phyloP scores from a whole-genome alignment of 2,329 filamentous ascomycete genomes.

The Colletotrichum sp. region DNA sequence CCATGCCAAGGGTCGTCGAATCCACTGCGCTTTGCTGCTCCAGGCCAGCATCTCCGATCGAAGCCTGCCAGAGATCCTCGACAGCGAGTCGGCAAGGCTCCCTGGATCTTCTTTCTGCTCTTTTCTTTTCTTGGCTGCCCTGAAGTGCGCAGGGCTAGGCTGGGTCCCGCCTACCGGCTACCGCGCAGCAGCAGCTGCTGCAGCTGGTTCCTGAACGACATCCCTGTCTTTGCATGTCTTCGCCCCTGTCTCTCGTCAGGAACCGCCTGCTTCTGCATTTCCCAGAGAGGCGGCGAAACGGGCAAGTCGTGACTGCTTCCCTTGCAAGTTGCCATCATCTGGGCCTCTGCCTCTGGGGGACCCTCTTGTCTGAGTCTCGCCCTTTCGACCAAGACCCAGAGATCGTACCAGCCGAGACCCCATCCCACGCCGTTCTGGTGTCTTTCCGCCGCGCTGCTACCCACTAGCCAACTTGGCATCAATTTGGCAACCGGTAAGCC shows the following conservation, averaged over 20 bases:
- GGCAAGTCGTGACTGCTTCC: not conserved
- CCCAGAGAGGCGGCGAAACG: not conserved
- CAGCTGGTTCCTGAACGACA: not conserved
- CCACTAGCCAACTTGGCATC: not conserved
- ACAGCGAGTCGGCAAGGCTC: not conserved
- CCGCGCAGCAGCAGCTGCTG: not conserved
- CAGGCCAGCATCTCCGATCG: slow-evolving; percentile 15
- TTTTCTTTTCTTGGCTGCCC: slow-evolving; percentile 10
- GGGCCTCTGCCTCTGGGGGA: not conserved
- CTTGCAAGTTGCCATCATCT: not conserved
- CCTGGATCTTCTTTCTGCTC: not conserved
- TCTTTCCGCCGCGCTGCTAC: not conserved
- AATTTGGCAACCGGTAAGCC: not conserved
- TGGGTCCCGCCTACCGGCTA: not conserved
- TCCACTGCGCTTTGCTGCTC: slow-evolving; percentile 13
- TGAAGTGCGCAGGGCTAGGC: slow-evolving; percentile 4
- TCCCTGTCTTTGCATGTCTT: not conserved
- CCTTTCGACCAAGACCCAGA: not conserved
- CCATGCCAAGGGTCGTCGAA: not conserved
- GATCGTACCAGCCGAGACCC: slow-evolving; percentile 19
- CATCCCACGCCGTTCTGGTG: not conserved
- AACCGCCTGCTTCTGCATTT: not conserved
- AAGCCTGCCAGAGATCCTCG: not conserved
- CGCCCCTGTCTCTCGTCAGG: not conserved
- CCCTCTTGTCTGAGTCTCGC: not conserved